Percentiles rank a stretch among this genome's conserved stretches.
Evolutionary conservation across 768 basidiomycete species (phyloP).

Genomic region (Ramaria rubella): DNA sequence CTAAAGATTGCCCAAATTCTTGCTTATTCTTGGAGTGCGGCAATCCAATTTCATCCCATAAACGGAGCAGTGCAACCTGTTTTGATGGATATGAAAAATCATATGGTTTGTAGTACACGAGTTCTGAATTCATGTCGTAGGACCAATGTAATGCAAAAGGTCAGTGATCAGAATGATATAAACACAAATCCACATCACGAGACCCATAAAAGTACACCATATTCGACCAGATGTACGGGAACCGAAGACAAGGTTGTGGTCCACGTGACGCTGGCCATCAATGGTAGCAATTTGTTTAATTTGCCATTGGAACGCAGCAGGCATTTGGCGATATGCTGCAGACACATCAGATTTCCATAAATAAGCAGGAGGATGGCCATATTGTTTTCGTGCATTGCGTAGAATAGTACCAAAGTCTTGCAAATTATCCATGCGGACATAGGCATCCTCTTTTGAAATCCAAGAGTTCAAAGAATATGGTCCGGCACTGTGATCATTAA

Average conservation of each 20-base stretch:
- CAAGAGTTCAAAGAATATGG: constrained; percentile 31
- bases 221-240: constrained; percentile 6
- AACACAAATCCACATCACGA: background rate
- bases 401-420: constrained; percentile 22
- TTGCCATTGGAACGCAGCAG: constrained; percentile 24
- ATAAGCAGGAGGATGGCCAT: constrained; percentile 13
- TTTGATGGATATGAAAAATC: too few relatives aligned
- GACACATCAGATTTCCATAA: constrained; percentile 16
- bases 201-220: constrained; percentile 11
- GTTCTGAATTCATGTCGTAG: too few relatives aligned
- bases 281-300: constrained; percentile 31
- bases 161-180: too few relatives aligned
- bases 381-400: background rate
- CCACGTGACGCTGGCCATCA: constrained; percentile 18
- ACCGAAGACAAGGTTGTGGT: constrained; percentile 13
- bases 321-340: constrained; percentile 21
- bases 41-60: too few relatives aligned
- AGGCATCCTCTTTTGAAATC: too few relatives aligned
- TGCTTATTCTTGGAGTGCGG: too few relatives aligned
- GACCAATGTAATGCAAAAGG: too few relatives aligned
- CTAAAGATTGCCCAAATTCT: too few relatives aligned
- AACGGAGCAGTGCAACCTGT: too few relatives aligned
- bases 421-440: constrained; percentile 32
- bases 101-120: too few relatives aligned
- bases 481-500: constrained; percentile 35